Evolutionary conservation across 2,329 filamentous ascomycete species (phyloP), one percentile per base, ranked within the genome.

Genomic region (Albifimbria verrucaria): DNA sequence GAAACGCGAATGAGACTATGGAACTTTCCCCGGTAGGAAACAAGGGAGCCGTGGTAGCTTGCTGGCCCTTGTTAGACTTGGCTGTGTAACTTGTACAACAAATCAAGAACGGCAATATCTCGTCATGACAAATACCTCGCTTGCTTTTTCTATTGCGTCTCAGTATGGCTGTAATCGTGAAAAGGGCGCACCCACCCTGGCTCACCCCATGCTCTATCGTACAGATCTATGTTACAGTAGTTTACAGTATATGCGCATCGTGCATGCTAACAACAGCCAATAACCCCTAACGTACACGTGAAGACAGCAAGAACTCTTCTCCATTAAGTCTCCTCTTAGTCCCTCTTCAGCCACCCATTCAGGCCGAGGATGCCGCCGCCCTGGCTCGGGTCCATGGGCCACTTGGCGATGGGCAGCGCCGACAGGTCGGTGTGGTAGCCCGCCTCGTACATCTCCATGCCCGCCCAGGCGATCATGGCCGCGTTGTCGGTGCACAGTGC

Each of bases 401-500:
- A 96, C 66, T 85, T 89, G 46, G 80, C 77, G 45, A 88, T 65
- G 2, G 86, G 79, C 46, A 79, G 67, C 52, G 86, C 79, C 22
- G 74, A 77, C 52, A 92, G 64, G 20, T 81, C 79, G 9, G 84
- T 87, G 54, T 76, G 72, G 77, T 83, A 92, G 0, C 93, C 92
- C 1, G 82, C 83, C 68, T 89, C 81, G 65, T 82, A 97, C 92
- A 99, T 97, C 72, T 97, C 92, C 59, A 92, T 80, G 0, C 88
- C 94, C 1, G 92, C 79, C 93, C 94, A 97, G 2, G 88, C 93
- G 67, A 97, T 92, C 94, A 99, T 99, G 47, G 92, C 90, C 12
- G 94, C 94, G 70, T 99, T 97, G 65, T 99, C 94, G 0, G 91
- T 97, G 66, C 94, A 97, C 50, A 93, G 77, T 42, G 78, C 76